Evolutionary conservation across 2,329 filamentous ascomycete genomes (phyloP).

Genomic region (Ophiostoma novo-ulmi): DNA sequence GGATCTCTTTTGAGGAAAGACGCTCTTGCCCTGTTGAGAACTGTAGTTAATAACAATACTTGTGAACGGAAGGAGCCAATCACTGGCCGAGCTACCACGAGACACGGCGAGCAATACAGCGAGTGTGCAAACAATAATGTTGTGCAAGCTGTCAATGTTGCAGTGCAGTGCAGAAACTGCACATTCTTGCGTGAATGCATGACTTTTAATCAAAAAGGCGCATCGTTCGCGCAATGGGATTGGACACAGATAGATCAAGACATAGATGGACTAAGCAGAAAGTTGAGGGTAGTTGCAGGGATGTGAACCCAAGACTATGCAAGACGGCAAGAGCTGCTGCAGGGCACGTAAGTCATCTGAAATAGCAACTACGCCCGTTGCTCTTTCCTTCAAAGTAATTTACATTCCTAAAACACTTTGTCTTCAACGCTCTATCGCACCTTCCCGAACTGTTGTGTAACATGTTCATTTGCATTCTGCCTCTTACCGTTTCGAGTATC

Average conservation of each 20-base stretch:
- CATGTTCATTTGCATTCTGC: neutral
- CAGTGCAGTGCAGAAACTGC: conserved; percentile 12
- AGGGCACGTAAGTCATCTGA: neutral
- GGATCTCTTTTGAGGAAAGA: neutral
- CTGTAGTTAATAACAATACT: neutral
- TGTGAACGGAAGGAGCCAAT: conserved; percentile 5
- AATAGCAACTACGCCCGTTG: neutral
- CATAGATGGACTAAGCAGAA: neutral
- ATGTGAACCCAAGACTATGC: neutral
- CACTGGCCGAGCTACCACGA: neutral
- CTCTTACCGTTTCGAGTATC: neutral
- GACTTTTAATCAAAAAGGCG: neutral
- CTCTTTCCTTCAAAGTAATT: neutral
- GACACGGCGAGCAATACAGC: conserved; percentile 10
- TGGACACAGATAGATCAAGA: neutral
- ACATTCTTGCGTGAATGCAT: neutral
- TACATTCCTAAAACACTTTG: too few relatives aligned
- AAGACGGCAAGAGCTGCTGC: neutral
- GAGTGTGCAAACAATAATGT: neutral
- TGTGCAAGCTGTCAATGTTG: conserved; percentile 14
- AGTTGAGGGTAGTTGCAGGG: neutral
- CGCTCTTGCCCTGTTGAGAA: neutral
- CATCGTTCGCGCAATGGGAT: neutral
- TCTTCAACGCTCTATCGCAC: neutral
- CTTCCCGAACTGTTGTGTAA: neutral